phyloP scores from a whole-genome alignment of 192 early-diverging fungal species.

The Rhizophlyctis rosea region DNA sequence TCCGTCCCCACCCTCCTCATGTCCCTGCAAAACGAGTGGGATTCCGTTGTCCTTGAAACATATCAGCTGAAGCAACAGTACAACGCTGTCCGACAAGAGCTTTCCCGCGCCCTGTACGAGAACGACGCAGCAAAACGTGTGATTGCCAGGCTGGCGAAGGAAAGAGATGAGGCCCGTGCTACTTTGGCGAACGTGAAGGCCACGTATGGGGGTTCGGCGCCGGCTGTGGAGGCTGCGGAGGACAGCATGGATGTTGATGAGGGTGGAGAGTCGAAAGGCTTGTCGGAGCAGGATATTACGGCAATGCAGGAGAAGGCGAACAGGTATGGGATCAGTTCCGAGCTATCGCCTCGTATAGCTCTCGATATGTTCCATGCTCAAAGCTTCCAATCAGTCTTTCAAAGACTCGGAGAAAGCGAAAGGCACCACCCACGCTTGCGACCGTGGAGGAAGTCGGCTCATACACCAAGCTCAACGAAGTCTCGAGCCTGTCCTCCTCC shows the following conservation, averaged over 20 bases:
- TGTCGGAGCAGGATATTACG: slow-evolving; percentile 30
- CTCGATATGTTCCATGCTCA: too few relatives aligned
- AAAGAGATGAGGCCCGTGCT: slow-evolving; percentile 85
- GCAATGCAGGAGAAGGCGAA: background rate
- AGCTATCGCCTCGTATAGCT: too few relatives aligned
- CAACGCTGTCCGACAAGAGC: slow-evolving; percentile 84
- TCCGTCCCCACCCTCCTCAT: slow-evolving; percentile 88
- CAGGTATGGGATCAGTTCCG: background rate
- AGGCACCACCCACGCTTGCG: slow-evolving; percentile 63
- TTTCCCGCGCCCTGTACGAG: slow-evolving; percentile 92
- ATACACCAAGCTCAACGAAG: slow-evolving; percentile 44
- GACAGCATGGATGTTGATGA: slow-evolving; percentile 51
- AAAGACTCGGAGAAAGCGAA: slow-evolving; percentile 75
- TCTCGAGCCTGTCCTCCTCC: slow-evolving; percentile 68
- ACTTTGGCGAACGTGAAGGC: slow-evolving; percentile 33
- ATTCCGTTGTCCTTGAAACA: slow-evolving; percentile 92
- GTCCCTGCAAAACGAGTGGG: slow-evolving; percentile 95
- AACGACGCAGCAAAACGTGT: slow-evolving; percentile 95
- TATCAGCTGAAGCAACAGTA: slow-evolving; percentile 90
- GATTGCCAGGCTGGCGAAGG: slow-evolving; percentile 85
- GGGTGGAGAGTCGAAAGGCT: slow-evolving; percentile 1
- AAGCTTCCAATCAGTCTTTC: too few relatives aligned
- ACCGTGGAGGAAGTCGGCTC: slow-evolving; percentile 64
- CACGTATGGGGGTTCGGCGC: background rate
- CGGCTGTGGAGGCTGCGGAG: slow-evolving; percentile 1